Base-by-base conservation (phyloP, 1,139 yeast genomes). In the Debaryomycetaceae sp. region DNA sequence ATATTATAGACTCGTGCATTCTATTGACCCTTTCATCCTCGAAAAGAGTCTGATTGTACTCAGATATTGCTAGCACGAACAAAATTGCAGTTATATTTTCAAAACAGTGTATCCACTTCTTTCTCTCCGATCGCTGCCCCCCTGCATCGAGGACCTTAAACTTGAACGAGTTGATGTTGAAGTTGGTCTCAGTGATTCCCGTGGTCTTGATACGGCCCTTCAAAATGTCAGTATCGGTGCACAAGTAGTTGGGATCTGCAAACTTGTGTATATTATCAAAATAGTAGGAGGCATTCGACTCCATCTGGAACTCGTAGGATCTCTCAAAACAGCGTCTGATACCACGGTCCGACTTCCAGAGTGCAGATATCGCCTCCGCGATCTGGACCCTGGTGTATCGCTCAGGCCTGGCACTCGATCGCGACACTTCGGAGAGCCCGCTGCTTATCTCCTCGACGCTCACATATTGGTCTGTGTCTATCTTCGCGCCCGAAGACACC, bases 61-160 rank as follows among this genome's bases (percentile, higher is more conserved):
- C 99, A 40, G 90, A 83, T 34, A 90, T 83, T 0, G 98, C 97
- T 24, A 87, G 79, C n/a, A 93, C 97, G 65, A 90, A 93, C 35
- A 93, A 65, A 1, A 95, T 84, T 1, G 96, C 89, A 0, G 96
- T 87, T 45, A 93, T 90, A 52, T 87, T 89, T 58, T 91, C 95
- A 65, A 95, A 93, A 59, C 96, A 88, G 62, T 91, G 97, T 49
- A 93, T 87, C 99, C 99, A 93, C 62, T 93, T 93, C 54, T 84
- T 83, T 46, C 99, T 78, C 65, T 93, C 99, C 37, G 91, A 82
- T 47, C 99, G 74, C 66, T 93, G 99, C 1, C 99, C 99, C 41
- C 99, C 99, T 5, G 97, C 98, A 69, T 93, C 99, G 45, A 90
- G 72, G 40, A 95, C 88, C 55, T 81, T 83, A 58, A 91, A 83